These are phyloP conservation scores for Penicillium sp. DNA, from an alignment of 2,329 filamentous ascomycete species.

Conservation along the genomic window DNA sequence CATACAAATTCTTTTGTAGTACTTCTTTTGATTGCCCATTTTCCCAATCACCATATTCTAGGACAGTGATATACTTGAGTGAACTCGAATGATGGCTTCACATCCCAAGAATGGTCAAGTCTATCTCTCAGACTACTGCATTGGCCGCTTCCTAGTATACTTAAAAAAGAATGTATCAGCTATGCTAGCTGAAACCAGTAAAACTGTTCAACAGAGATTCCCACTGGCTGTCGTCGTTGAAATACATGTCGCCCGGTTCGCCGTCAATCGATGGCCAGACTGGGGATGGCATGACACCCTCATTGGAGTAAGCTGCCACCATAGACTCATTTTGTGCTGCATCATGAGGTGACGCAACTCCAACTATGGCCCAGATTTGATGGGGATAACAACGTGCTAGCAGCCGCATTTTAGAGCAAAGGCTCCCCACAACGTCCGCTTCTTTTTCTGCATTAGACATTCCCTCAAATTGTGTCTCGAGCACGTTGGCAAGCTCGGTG, in stretches of 20 bases:
- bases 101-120: too few species aligned
- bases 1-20: too few species aligned
- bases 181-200: conserved; percentile 13
- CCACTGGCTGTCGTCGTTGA: conserved; percentile 18
- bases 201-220: conserved; percentile 19
- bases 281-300: conserved; percentile 1
- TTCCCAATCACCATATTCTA: too few species aligned
- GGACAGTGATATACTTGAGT: too few species aligned
- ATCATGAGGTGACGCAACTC: conserved; percentile 3
- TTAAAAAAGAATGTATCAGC: too few species aligned
- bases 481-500: conserved; percentile 10
- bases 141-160: too few species aligned
- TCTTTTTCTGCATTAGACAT: conserved; percentile 16
- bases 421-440: conserved; percentile 16
- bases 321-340: conserved; percentile 1
- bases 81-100: too few species aligned
- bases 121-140: too few species aligned
- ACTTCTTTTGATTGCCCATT: too few species aligned
- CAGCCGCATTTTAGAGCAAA: conserved; percentile 20
- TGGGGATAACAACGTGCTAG: conserved; percentile 20
- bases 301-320: conserved; percentile 1
- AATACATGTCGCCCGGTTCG: conserved; percentile 12
- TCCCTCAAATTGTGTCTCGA: conserved; percentile 12
- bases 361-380: conserved; percentile 15
- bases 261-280: conserved; percentile 8